Base-by-base conservation (phyloP, 805 yeast genomes). In the Wickerhamomyces silvicola region DNA sequence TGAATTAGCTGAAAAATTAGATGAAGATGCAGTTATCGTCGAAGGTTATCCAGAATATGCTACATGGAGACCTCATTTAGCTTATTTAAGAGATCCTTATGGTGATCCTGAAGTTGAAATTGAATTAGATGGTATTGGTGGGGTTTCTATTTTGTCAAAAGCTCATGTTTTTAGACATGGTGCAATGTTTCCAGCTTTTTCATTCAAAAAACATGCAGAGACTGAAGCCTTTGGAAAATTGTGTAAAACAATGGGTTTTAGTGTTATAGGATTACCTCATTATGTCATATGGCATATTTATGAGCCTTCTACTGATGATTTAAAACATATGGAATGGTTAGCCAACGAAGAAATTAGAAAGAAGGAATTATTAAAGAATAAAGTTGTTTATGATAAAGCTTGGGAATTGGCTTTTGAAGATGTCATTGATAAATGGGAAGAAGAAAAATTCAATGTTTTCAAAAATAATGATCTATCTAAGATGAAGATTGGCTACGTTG, bases 11-110 rank as follows among this genome's bases (percentile, higher is more conserved):
- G 76, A 76, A 24, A 56, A 67, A 20, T 65, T 90, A 35, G 90
- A 81, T 51, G 97, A 88, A 57, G 95, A 90, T 60, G 94, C 94
- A 1, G 95, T 90, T 34, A 88, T 90, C 37, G 98, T 90, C 10
- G 98, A 90, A 62, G 98, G 98, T 11, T 87, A 87, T 56, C 94
- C 86, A 16, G 98, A 90, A 61, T 92, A 86, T 57, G 95, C 94
- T 26, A 90, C 98, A 2, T 90, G 97, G 97, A 72, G 98, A 59
- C 94, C 96, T 2, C 97, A 90, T 60, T 67, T 90, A 44, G 97
- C 97, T 1, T 90, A 92, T 53, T 69, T 90, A 55, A 70, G 97
- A 46, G 97, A 88, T 50, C 95, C 96, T 3, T 79, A 83, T 50
- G 98, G 97, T 16, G 94, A 87, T 58, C 90, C 94, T 6, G 90